These are phyloP conservation scores for Stemphylium vesicarium DNA, from an alignment of 2,329 filamentous ascomycete genomes.

Conservation along the genomic window DNA sequence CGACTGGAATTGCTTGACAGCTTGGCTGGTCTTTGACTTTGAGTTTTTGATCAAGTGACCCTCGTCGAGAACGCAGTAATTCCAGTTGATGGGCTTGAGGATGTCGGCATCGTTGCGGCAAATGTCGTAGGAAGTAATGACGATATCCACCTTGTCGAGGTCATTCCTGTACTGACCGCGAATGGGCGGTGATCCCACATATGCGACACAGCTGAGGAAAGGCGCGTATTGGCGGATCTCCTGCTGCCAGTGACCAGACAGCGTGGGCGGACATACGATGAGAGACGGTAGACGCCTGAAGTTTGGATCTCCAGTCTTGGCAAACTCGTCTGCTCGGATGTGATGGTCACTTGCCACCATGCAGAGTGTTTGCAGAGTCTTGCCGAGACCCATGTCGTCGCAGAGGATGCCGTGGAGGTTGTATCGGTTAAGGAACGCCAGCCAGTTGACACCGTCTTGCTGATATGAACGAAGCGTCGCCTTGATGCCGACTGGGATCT, in stretches of 20 bases:
- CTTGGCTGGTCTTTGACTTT: slow-evolving; percentile 91
- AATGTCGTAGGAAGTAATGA: slow-evolving; percentile 97
- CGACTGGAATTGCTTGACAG: slow-evolving; percentile 86
- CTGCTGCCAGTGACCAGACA: slow-evolving; percentile 98
- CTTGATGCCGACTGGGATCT: slow-evolving; percentile 95
- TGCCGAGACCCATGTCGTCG: slow-evolving; percentile 98
- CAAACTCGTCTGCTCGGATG: slow-evolving; percentile 86
- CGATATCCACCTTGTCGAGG: slow-evolving; percentile 82
- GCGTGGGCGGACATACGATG: slow-evolving; percentile 93
- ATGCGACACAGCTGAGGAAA: slow-evolving; percentile 87
- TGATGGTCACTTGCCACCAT: slow-evolving; percentile 99
- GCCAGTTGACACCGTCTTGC: slow-evolving; percentile 98
- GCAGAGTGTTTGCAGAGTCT: slow-evolving; percentile 95
- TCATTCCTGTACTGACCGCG: slow-evolving; percentile 72
- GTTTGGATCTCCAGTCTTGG: slow-evolving; percentile 79
- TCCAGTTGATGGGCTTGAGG: slow-evolving; percentile 85
- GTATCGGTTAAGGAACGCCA: slow-evolving; percentile 97
- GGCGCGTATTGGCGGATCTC: slow-evolving; percentile 96
- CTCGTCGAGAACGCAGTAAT: slow-evolving; percentile 96
- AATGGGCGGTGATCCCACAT: slow-evolving; percentile 86
- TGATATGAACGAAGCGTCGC: slow-evolving; percentile 96
- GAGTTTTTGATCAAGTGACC: slow-evolving; percentile 99
- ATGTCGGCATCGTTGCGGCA: slow-evolving; percentile 94
- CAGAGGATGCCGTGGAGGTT: slow-evolving; percentile 98
- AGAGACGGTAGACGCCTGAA: slow-evolving; percentile 82